Evolutionary conservation across 164 flowering plant species (phyloP).

Genomic region (Kalanchoe fedtschenkoi): DNA sequence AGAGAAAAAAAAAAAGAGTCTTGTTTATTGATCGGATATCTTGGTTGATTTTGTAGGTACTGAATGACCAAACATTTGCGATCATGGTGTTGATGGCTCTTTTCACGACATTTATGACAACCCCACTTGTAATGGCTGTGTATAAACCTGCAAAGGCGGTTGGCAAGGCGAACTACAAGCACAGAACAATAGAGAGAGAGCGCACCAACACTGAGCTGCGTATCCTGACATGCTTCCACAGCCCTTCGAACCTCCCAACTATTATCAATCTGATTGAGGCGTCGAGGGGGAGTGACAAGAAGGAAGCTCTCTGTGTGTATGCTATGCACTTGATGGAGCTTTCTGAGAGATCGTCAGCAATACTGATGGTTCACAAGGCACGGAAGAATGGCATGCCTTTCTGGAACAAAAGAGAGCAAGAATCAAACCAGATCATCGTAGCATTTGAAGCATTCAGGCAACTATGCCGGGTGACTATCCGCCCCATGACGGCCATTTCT

Average conservation of each 20-base stretch:
- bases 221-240: slow-evolving; percentile 19
- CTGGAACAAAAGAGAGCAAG: slow-evolving; percentile 13
- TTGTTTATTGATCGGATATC: no score
- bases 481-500: slow-evolving; percentile 27
- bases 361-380: slow-evolving; percentile 22
- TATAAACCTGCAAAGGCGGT: slow-evolving; percentile 17
- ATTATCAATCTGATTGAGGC: slow-evolving; percentile 21
- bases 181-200: slow-evolving; percentile 14
- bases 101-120: slow-evolving; percentile 20
- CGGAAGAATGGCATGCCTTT: slow-evolving; percentile 17
- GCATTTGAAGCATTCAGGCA: slow-evolving; percentile 23
- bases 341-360: slow-evolving; percentile 21
- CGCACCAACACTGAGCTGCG: slow-evolving; percentile 18
- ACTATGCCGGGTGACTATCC: slow-evolving; percentile 14
- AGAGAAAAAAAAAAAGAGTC: no score
- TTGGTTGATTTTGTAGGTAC: slow-evolving; percentile 11
- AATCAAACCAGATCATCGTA: slow-evolving; percentile 13
- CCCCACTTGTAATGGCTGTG: slow-evolving; percentile 18
- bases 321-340: slow-evolving; percentile 26
- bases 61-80: slow-evolving; percentile 26
- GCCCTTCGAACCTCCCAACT: slow-evolving; percentile 17
- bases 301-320: slow-evolving; percentile 15
- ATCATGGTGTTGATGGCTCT: slow-evolving; percentile 23
- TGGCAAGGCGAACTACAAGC: slow-evolving; percentile 9
- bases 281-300: slow-evolving; percentile 17